Base-by-base conservation (phyloP, 768 basidiomycete species). In the Strobilomyces dryophilus region DNA sequence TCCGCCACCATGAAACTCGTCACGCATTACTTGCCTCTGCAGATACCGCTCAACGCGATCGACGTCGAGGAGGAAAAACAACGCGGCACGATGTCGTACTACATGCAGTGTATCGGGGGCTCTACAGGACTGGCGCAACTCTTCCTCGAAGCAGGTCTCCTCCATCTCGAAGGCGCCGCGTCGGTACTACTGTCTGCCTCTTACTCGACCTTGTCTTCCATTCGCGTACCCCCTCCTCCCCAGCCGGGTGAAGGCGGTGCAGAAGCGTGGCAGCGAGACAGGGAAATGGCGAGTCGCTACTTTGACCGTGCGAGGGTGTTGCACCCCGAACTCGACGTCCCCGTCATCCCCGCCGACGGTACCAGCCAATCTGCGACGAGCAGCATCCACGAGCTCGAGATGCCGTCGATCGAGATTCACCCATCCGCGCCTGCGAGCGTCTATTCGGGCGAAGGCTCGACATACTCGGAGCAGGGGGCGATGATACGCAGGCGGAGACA, bases 81-180 rank as follows among this genome's bases (percentile, higher is more conserved):
- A 24, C 77, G 76, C 4, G 86, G 83, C 18, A 83, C 81, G 2
- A 61, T 71, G 27, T 68, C 74, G 0, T 91, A 91, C 67, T 85
- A 84, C 61, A 59, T 84, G 35, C 78, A 82, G 41, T 81, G 80
- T 47, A 69, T 92, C 8, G 89, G 89, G 21, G 87, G 88, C 31
- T 60, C 75, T n/a, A 64, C 66, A 17, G 85, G 85, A 0, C 74
- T 91, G 2, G 89, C 86, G 1, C 84, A 83, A 52, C 80, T 92
- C 9, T 91, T 89, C 67, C 72, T 88, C 7, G 87, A 89, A 66
- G 85, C 86, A 5, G 89, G 89, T 4, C 74, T 90, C 26, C 79
- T 92, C 29, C 82, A 91, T 63, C 76, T 91, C n/a, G 89, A 92
- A 66, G 89, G 89, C 8, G 79, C 86, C 14, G 88, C 89, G 17